Base-by-base conservation (phyloP, 2,329 filamentous ascomycete species). In the Penicillium occitanis region DNA sequence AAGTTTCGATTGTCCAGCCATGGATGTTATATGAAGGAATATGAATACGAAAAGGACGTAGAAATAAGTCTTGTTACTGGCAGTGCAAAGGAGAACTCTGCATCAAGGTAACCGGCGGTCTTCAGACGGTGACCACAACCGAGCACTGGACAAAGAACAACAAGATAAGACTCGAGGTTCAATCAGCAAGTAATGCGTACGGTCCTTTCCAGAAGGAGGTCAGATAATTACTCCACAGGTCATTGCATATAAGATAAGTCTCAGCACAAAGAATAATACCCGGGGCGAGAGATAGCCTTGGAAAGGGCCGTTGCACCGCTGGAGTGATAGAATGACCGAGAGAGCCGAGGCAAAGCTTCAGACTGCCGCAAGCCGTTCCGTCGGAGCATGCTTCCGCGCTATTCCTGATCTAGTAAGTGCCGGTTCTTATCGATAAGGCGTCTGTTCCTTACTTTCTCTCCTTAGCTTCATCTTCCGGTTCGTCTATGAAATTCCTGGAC, bases 1-100 rank as follows among this genome's bases (percentile, higher is more conserved):
- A 67, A 98, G 84, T 78, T 93, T 94, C 46, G 85, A 86, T 75
- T 84, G 83, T 66, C 80, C 82, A 65, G 83, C 77, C 85, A 87
- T 87, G 65, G 50, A 48, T 53, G 22, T 14, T 55, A 30, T 46
- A 13, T 14, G 35, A 17, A 11, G 17, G 28, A 37, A 42, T 60
- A 28, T n/a, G 25, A 46, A 28, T 30, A 60, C 33, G n/a, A 17
- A 46, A 60, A 60, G 13, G n/a, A 60, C 10, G 40, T 44, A 44
- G 28, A 60, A 28, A 40, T 28, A 17, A 44, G 51, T 22, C 28
- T 57, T 57, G 33, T 37, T 57, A 57, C 11, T 19, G 33, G n/a
- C 33, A 37, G 33, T 22, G 19, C 25, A 53, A 48, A 62, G 33
- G n/a, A 14, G 3, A 19, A 40, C 19, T 61, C 58, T 46, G 58